These are phyloP conservation scores for Peribolospora baueri DNA, from an alignment of 768 basidiomycete species.

Conservation along the genomic window DNA sequence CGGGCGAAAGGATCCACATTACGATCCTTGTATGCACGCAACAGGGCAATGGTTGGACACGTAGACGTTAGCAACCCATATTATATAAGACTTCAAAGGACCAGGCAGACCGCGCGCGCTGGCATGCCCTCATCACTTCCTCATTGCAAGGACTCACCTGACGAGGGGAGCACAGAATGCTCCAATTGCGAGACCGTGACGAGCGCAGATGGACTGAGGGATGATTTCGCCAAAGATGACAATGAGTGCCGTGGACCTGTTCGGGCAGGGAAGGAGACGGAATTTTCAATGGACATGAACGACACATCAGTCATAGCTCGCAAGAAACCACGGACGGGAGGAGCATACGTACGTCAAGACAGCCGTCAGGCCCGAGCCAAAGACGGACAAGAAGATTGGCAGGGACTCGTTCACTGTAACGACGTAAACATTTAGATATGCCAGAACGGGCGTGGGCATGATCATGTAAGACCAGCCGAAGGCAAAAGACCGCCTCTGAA, in stretches of 20 bases:
- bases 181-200: slow-evolving; percentile 59
- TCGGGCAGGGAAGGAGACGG: background rate
- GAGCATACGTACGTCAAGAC: slow-evolving; percentile 13
- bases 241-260: slow-evolving; percentile 12
- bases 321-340: no score
- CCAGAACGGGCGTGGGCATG: background rate
- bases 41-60: background rate
- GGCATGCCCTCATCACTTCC: no score
- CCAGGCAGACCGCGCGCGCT: no score
- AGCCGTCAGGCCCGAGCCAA: slow-evolving; percentile 25
- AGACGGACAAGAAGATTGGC: slow-evolving; percentile 22
- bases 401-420: background rate
- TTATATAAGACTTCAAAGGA: no score
- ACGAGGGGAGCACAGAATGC: slow-evolving; percentile 56
- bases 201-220: slow-evolving; percentile 45
- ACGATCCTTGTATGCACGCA: background rate
- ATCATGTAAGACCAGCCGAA: background rate
- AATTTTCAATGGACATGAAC: background rate
- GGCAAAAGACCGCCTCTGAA: no score
- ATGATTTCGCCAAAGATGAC: slow-evolving; percentile 32
- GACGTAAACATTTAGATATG: background rate
- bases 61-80: no score
- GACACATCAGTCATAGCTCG: background rate
- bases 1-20: slow-evolving; percentile 23
- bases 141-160: background rate